A percentile compares a stretch with the other conserved stretches of the same genome.
Conservation (phyloP, 1,284 basidiomycete species). For the Cryptococcus floricola region DNA sequence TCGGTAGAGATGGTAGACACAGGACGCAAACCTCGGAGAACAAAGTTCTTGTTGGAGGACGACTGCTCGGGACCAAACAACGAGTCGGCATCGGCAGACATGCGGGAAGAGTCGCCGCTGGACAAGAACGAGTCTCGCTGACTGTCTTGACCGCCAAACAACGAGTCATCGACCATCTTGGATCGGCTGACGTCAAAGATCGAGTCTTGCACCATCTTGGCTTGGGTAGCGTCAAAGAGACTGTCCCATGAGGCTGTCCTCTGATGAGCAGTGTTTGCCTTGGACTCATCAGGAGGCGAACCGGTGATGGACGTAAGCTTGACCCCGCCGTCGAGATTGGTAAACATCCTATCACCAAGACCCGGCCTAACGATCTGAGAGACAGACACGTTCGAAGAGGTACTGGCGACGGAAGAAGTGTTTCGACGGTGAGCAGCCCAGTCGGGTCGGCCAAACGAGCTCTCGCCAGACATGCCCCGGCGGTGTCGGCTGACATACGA, state of each 20-base stretch:
- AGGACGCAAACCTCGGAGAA: conserved; percentile 29
- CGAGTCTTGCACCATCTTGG: conserved; percentile 56
- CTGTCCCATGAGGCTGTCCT: conserved; percentile 30
- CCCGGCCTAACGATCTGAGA: conserved; percentile 64
- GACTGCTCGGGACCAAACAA: conserved; percentile 56
- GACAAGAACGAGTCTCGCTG: conserved; percentile 9
- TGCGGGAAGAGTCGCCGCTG: conserved; percentile 47
- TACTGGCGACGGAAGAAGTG: conserved; percentile 59
- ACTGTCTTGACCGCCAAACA: conserved; percentile 55
- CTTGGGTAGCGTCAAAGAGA: conserved; percentile 26
- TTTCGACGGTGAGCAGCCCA: conserved; percentile 63
- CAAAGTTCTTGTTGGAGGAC: conserved; percentile 14
- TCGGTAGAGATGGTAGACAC: conserved; percentile 23
- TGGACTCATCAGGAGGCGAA: conserved; percentile 52
- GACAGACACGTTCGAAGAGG: conserved; percentile 61
- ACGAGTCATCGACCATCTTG: conserved; percentile 57
- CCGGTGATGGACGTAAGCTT: conserved; percentile 65
- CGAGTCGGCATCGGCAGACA: conserved; percentile 56
- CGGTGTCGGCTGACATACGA: conserved; percentile 42
- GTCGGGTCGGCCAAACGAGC: conserved; percentile 57
- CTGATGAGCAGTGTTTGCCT: not conserved
- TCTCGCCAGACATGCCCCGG: conserved; percentile 56
- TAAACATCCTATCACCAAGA: conserved; percentile 82
- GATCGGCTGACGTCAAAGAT: conserved; percentile 54
- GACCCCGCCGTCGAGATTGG: conserved; percentile 57